A percentile compares a stretch with the other conserved stretches of the same genome.
These are phyloP conservation scores for Kwoniella heveanensis DNA, from an alignment of 768 basidiomycete genomes.

Conservation along the genomic window DNA sequence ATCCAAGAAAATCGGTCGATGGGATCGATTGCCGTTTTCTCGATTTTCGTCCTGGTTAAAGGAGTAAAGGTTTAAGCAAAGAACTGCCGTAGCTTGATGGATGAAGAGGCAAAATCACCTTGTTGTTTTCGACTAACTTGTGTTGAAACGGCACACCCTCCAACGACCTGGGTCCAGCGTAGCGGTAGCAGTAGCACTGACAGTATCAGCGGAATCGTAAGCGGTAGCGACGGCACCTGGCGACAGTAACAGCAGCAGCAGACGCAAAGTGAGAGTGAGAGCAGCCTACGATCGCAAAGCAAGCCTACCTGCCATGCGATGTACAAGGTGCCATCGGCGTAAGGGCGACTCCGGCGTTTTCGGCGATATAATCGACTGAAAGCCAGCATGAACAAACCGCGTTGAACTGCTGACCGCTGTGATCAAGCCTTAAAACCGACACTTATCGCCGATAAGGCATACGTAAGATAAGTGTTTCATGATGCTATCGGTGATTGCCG, in stretches of 20 bases:
- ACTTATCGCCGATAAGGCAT: constrained; percentile 18
- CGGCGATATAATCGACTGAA: background rate
- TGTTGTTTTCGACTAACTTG: constrained; percentile 3
- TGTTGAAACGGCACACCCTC: background rate
- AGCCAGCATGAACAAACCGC: background rate
- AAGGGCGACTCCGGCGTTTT: background rate
- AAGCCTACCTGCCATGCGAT: no score
- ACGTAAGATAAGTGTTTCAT: constrained; percentile 16
- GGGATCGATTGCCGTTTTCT: background rate
- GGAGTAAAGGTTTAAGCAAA: background rate
- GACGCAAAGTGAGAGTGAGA: background rate
- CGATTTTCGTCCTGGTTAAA: background rate
- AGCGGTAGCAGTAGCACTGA: background rate
- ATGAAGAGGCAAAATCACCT: background rate
- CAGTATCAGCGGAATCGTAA: constrained; percentile 1
- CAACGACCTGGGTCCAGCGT: background rate
- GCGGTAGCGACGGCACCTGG: background rate
- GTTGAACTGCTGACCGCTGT: no score
- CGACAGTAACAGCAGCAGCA: background rate
- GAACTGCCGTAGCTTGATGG: constrained; percentile 12
- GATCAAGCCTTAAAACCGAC: constrained; percentile 20
- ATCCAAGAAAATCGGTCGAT: background rate
- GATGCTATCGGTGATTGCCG: no score
- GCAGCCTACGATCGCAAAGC: no score
- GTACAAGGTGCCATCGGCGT: background rate